These are phyloP conservation scores for Penicillium sp. DNA, from an alignment of 2,329 filamentous ascomycete genomes.

Conservation along the genomic window DNA sequence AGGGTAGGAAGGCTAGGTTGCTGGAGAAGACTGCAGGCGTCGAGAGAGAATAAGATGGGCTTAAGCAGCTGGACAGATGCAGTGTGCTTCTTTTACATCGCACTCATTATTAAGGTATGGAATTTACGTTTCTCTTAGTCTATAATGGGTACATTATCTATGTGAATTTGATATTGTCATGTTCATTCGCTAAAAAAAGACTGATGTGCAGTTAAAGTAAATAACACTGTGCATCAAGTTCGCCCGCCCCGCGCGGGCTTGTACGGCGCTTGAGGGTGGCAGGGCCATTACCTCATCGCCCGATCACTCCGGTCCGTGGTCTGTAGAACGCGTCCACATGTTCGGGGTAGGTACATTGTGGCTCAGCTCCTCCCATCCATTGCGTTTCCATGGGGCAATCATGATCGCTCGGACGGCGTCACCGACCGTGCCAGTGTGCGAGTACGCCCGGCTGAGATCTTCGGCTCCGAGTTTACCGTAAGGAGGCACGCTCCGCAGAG, in stretches of 20 bases:
- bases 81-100: neutral
- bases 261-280: neutral
- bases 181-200: neutral
- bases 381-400: conserved; percentile 72
- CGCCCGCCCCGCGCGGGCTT: neutral
- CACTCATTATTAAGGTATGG: neutral
- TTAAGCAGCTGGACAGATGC: neutral
- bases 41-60: conserved; percentile 5
- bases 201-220: neutral
- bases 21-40: conserved; percentile 55
- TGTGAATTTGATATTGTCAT: neutral
- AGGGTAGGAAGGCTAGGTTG: conserved; percentile 66
- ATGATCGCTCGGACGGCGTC: conserved; percentile 77
- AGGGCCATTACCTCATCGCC: conserved; percentile 13
- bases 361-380: conserved; percentile 59
- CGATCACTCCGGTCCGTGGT: neutral
- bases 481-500: conserved; percentile 70
- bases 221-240: neutral
- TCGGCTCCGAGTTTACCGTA: conserved; percentile 63
- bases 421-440: conserved; percentile 65
- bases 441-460: conserved; percentile 70
- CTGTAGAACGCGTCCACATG: neutral
- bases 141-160: neutral
- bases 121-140: neutral
- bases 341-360: conserved; percentile 20